Evolutionary conservation across 176 grass and related monocot genomes (phyloP).

Genomic region (Raddia distichophylla): DNA sequence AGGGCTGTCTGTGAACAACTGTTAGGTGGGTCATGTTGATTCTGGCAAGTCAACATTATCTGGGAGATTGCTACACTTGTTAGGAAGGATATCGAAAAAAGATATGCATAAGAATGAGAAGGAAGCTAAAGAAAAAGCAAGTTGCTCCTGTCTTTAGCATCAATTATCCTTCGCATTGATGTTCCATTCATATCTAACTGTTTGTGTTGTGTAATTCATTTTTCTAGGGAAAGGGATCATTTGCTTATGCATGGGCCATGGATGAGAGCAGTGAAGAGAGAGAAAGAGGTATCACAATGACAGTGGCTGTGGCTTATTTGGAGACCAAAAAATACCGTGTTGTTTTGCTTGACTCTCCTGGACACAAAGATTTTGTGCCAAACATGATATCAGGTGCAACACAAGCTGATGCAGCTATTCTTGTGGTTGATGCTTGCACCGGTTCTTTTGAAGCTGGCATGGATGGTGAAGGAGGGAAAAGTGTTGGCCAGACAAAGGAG

Average conservation of each 20-base stretch:
- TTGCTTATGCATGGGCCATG: constrained; percentile 99
- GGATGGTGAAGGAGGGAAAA: constrained; percentile 73
- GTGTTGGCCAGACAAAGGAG: constrained; percentile 94
- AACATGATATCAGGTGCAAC: constrained; percentile 99
- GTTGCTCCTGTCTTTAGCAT: constrained; percentile 1
- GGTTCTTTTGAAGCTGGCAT: constrained; percentile 98
- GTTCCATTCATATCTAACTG: constrained; percentile 27
- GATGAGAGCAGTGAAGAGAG: constrained; percentile 98
- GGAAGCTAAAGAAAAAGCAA: constrained; percentile 90
- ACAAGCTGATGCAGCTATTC: constrained; percentile 96
- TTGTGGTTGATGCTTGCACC: constrained; percentile 87
- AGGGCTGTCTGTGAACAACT: constrained; percentile 37
- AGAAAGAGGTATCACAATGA: constrained; percentile 96
- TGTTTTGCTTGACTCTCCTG: constrained; percentile 91
- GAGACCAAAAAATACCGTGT: constrained; percentile 86
- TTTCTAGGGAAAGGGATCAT: constrained; percentile 86
- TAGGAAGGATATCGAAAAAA: constrained; percentile 92
- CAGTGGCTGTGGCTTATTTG: constrained; percentile 89
- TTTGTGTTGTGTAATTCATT: constrained; percentile 30
- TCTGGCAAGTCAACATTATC: constrained; percentile 97
- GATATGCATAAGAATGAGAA: constrained; percentile 98
- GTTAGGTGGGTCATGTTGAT: constrained; percentile 97
- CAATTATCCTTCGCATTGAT: constrained; percentile 4
- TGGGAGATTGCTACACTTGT: constrained; percentile 88
- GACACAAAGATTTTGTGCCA: constrained; percentile 97